Evolutionary conservation across 345 rosid genomes (phyloP), one percentile per base, ranked within the genome.

Genomic region (Camelina neglecta): DNA sequence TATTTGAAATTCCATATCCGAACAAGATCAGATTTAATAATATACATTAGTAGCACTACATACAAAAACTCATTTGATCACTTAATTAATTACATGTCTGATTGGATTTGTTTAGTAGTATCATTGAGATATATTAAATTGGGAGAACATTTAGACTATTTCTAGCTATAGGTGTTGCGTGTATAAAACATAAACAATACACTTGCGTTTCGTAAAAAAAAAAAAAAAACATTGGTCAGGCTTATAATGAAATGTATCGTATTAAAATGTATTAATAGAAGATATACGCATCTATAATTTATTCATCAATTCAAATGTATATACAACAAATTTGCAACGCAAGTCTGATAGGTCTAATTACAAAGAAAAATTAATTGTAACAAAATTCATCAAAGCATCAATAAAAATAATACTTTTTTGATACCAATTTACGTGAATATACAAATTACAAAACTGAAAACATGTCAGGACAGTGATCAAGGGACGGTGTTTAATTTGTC

Each of bases 1-100:
- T 5, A 8, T 23, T 9, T 6, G 0, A 44, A 57, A 11, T 12
- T 67, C 21, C 11, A 35, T 58, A 35, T 9, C 63, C 44, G 8
- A 57, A 69, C 74, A 57, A 29, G 13, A 58, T 69, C 56, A 69
- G 9, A 57, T 31, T 29, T 44, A 35, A 58, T 45, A 57, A 44
- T 58, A 69, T 69, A 24, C 42, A 42, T 23, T 38, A 38, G 23
- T 42, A 24, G n/a, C 20, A 67, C 6, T 38, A 51, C 38, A 53
- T 53, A 53, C 21, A 38, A 53, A 53, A 38, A 39, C 21, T 38
- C 61, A 67, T 10, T 41, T 69, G 29, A 16, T 55, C 63, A 21
- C 49, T 67, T 36, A 29, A 29, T 0, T 29, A 56, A 16, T 55
- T 38, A 55, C 23, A 45, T 42, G 20, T 70, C 9, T 57, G 0